A percentile compares a stretch with the other conserved stretches of the same genome.
Conservation (phyloP, 1,139 yeast genomes). For the Protomyces macrosporus region DNA sequence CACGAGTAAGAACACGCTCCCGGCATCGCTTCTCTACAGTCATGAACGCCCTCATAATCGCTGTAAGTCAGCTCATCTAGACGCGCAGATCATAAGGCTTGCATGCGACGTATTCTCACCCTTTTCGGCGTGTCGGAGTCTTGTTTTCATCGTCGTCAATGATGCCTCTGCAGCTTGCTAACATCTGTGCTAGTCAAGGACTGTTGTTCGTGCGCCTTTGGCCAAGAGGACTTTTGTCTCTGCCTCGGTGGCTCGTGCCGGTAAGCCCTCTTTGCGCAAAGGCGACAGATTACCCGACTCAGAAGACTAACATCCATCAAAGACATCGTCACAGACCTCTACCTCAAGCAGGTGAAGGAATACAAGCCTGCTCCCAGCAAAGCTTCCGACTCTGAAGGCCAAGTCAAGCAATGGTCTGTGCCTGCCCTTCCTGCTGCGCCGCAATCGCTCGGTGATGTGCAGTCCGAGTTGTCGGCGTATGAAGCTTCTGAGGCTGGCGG, state of each 20-base stretch:
- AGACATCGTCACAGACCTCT: conserved; percentile 76
- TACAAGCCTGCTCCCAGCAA: conserved; percentile 79
- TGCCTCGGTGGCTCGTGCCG: conserved; percentile 17
- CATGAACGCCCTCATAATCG: conserved; percentile 8
- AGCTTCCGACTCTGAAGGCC: conserved; percentile 68
- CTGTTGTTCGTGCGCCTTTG: conserved; percentile 9
- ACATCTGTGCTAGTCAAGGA: conserved; percentile 1
- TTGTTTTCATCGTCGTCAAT: background rate
- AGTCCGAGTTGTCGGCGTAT: conserved; percentile 70
- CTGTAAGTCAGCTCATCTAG: conserved; percentile 1
- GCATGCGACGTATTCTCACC: too few relatives aligned
- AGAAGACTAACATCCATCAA: conserved; percentile 22
- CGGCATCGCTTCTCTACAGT: background rate
- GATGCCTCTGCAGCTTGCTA: background rate
- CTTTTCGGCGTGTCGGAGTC: background rate
- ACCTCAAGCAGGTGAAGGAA: conserved; percentile 77
- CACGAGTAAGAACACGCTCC: background rate
- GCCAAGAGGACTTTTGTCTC: conserved; percentile 6
- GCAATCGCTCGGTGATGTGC: conserved; percentile 67
- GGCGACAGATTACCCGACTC: background rate
- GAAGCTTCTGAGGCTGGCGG: conserved; percentile 54
- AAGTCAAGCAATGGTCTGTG: conserved; percentile 49
- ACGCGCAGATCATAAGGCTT: too few relatives aligned
- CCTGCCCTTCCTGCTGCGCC: conserved; percentile 74
- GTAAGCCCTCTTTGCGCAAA: background rate